A percentile compares a stretch with the other conserved stretches of the same genome.
phyloP scores from a whole-genome alignment of 768 basidiomycete species.

The Fistulinella prunicolor region DNA sequence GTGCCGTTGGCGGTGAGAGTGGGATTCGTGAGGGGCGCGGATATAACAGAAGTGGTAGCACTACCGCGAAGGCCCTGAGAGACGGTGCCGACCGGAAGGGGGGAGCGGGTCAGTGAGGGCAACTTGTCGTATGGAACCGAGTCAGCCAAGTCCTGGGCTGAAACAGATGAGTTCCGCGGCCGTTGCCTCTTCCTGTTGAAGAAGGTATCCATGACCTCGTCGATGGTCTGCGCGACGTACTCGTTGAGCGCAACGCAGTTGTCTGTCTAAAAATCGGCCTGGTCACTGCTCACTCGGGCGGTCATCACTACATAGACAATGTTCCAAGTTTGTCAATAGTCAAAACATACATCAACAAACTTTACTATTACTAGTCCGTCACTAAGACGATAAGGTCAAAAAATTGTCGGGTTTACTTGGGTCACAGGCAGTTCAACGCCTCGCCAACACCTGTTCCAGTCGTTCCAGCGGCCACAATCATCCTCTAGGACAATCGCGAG shows the following conservation, averaged over 20 bases:
- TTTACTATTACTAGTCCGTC: conserved; percentile 20
- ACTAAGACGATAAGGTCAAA: conserved; percentile 26
- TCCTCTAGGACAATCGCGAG: conserved; percentile 12
- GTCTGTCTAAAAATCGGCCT: conserved; percentile 3
- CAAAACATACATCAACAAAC: conserved; percentile 30
- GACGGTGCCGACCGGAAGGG: conserved; percentile 53
- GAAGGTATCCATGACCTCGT: conserved; percentile 54
- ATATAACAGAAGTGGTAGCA: conserved; percentile 44
- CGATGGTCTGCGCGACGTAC: conserved; percentile 11
- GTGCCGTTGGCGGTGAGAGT: conserved; percentile 69
- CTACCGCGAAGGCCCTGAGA: conserved; percentile 52
- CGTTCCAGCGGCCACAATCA: conserved; percentile 20
- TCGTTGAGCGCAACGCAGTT: conserved; percentile 9
- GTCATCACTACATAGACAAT: conserved; percentile 3
- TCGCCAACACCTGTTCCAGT: conserved; percentile 26
- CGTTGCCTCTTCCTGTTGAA: conserved; percentile 61
- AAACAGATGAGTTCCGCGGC: conserved; percentile 61
- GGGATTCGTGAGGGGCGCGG: conserved; percentile 82
- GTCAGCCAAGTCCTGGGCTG: conserved; percentile 59
- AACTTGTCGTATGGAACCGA: conserved; percentile 75
- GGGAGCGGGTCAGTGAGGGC: conserved; percentile 50
- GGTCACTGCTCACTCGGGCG: conserved; percentile 1
- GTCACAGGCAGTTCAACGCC: conserved; percentile 29
- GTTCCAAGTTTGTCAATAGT: neutral
- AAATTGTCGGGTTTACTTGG: conserved; percentile 30